These are phyloP conservation scores for Farysia itapuensis DNA, from an alignment of 1,284 basidiomycete genomes.

Conservation along the genomic window DNA sequence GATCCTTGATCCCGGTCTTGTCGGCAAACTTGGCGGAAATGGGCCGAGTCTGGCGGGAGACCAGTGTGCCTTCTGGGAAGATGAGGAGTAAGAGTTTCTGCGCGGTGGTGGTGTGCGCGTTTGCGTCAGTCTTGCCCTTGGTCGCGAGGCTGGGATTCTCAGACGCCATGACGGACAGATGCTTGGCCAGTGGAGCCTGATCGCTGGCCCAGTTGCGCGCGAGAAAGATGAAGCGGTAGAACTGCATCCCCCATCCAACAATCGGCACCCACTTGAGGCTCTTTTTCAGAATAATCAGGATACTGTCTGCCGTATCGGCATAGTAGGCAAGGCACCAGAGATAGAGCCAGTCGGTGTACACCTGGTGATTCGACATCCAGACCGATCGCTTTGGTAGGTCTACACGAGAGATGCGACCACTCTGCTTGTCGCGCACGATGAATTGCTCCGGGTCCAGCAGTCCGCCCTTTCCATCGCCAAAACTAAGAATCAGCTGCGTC, in stretches of 20 bases:
- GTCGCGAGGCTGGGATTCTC: slow-evolving; percentile 1
- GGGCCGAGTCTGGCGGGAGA: slow-evolving; percentile 43
- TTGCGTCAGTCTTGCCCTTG: not conserved
- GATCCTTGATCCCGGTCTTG: slow-evolving; percentile 66
- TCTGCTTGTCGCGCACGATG: slow-evolving; percentile 21
- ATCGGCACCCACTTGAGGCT: slow-evolving; percentile 49
- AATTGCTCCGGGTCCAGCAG: slow-evolving; percentile 39
- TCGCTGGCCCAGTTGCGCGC: slow-evolving; percentile 43
- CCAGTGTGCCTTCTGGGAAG: slow-evolving; percentile 54
- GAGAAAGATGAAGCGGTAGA: slow-evolving; percentile 53
- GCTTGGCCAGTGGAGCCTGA: slow-evolving; percentile 29
- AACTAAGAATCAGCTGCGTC: slow-evolving; percentile 41
- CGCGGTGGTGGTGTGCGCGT: slow-evolving; percentile 2
- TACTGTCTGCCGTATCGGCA: slow-evolving; percentile 34
- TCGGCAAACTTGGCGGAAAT: slow-evolving; percentile 46
- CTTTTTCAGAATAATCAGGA: slow-evolving; percentile 50
- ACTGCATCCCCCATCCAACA: slow-evolving; percentile 53
- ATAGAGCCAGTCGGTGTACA: slow-evolving; percentile 56
- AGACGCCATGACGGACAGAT: slow-evolving; percentile 25
- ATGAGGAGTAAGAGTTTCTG: slow-evolving; percentile 48
- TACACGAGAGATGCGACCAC: slow-evolving; percentile 23
- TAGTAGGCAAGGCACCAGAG: slow-evolving; percentile 53
- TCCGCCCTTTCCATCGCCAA: slow-evolving; percentile 38
- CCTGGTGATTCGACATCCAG: slow-evolving; percentile 51
- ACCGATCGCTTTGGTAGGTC: slow-evolving; percentile 33